phyloP scores from a whole-genome alignment of 257 asterid genomes.

The Parsonsia alboflavescens region DNA sequence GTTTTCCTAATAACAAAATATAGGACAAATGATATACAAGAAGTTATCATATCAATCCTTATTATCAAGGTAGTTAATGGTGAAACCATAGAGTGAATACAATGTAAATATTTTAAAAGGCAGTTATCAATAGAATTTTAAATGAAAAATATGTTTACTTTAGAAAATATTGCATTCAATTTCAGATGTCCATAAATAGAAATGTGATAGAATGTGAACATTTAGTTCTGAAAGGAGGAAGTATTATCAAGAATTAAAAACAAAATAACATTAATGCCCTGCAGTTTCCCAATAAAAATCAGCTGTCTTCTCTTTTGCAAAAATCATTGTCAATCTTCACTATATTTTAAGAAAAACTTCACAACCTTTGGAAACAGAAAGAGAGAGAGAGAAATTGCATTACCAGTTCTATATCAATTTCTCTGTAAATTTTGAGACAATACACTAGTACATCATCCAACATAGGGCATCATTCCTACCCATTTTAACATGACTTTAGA shows the following conservation, averaged over 20 bases:
- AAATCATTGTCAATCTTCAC: not conserved
- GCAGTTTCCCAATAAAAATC: not conserved
- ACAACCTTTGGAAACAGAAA: not conserved
- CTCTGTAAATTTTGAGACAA: not conserved
- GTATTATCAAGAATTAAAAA: not conserved
- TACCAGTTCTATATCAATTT: not conserved
- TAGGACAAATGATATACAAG: not conserved
- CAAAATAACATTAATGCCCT: not conserved
- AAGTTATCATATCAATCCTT: too few relatives aligned
- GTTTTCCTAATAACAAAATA: not conserved
- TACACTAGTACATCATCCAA: not conserved
- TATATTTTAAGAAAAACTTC: not conserved
- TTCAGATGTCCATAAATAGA: too few relatives aligned
- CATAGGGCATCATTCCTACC: not conserved
- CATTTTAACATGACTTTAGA: not conserved
- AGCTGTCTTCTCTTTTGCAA: not conserved
- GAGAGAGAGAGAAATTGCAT: not conserved
- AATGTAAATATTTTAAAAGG: too few relatives aligned
- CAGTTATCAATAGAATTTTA: too few relatives aligned
- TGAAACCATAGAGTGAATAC: too few relatives aligned
- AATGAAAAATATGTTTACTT: too few relatives aligned
- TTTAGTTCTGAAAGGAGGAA: too few relatives aligned
- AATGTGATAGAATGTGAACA: too few relatives aligned
- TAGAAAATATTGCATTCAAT: too few relatives aligned
- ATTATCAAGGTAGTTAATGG: too few relatives aligned